phyloP scores from a whole-genome alignment of 2,329 filamentous ascomycete species.

The Trichoderma sp. region DNA sequence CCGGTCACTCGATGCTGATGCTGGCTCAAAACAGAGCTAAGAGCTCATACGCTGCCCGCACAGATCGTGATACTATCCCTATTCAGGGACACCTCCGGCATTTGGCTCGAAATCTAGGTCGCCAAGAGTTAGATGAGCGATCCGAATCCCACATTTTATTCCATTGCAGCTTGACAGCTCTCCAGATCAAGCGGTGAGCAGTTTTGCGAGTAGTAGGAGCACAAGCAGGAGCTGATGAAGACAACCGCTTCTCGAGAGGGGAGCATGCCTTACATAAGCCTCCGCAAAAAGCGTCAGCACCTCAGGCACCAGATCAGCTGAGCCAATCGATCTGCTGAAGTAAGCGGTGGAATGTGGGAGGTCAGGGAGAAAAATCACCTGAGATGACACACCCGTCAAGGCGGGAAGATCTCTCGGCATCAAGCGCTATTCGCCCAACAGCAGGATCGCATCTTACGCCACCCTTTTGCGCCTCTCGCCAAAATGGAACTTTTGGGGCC shows the following conservation, averaged over 20 bases:
- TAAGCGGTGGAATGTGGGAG: constrained; percentile 4
- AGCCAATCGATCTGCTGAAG: constrained; percentile 3
- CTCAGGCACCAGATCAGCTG: neutral
- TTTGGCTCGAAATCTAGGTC: constrained; percentile 5
- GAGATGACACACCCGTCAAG: constrained; percentile 9
- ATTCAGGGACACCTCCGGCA: constrained; percentile 17
- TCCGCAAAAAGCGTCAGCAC: neutral
- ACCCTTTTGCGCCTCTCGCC: neutral
- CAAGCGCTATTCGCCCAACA: constrained; percentile 20
- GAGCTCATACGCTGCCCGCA: neutral
- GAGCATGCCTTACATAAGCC: neutral
- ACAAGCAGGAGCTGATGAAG: neutral
- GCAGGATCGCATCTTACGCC: constrained; percentile 5
- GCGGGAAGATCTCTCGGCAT: constrained; percentile 26
- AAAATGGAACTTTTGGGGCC: constrained; percentile 25
- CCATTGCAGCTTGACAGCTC: neutral
- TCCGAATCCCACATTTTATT: neutral
- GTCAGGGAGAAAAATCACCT: constrained; percentile 11
- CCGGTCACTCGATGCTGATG: constrained; percentile 10
- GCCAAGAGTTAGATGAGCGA: constrained; percentile 17
- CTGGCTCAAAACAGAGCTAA: neutral
- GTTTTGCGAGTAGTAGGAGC: neutral
- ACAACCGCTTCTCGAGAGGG: neutral
- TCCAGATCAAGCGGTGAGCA: neutral
- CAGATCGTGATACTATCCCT: constrained; percentile 19